Percentiles rank a stretch among this genome's conserved stretches.
phyloP scores from a whole-genome alignment of 139 green algal genomes.

The Chlorella sorokiniana region DNA sequence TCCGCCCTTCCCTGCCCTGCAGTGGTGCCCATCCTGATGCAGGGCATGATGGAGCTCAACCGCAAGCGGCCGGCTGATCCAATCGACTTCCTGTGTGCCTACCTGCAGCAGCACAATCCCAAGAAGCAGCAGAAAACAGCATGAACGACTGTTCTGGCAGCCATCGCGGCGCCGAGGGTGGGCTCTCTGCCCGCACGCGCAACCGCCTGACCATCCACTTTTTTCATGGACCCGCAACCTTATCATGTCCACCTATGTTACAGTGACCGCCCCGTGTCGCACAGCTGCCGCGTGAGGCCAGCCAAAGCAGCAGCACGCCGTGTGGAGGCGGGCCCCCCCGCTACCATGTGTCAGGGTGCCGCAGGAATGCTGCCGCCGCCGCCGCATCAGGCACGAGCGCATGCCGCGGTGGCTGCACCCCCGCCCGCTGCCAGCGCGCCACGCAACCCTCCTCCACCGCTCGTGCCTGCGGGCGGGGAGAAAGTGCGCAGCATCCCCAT shows the following conservation, averaged over 20 bases:
- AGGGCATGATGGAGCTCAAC: slow-evolving; percentile 29
- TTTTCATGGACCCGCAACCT: no score
- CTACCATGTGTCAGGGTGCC: slow-evolving; percentile 27
- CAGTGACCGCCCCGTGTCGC: no score
- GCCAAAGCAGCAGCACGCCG: neutral
- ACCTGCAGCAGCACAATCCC: slow-evolving; percentile 30
- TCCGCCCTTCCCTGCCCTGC: neutral
- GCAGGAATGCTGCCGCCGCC: slow-evolving; percentile 16
- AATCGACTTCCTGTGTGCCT: slow-evolving; percentile 17
- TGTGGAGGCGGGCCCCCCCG: neutral
- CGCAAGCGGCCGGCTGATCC: slow-evolving; percentile 27
- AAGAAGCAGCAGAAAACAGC: slow-evolving; percentile 13
- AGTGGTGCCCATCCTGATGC: slow-evolving; percentile 33
- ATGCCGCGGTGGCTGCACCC: slow-evolving; percentile 57
- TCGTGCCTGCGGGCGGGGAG: slow-evolving; percentile 43
- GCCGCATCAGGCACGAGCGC: slow-evolving; percentile 20
- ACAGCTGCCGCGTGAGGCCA: neutral
- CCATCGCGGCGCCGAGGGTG: neutral
- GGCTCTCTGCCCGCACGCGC: neutral
- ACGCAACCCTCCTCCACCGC: slow-evolving; percentile 66
- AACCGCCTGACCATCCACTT: no score
- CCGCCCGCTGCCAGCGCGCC: slow-evolving; percentile 46
- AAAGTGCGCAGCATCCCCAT: neutral
- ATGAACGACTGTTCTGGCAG: neutral
- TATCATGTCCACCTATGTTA: no score